These are phyloP conservation scores for Candida pseudoglaebosa DNA, from an alignment of 805 yeast genomes.

Conservation along the genomic window DNA sequence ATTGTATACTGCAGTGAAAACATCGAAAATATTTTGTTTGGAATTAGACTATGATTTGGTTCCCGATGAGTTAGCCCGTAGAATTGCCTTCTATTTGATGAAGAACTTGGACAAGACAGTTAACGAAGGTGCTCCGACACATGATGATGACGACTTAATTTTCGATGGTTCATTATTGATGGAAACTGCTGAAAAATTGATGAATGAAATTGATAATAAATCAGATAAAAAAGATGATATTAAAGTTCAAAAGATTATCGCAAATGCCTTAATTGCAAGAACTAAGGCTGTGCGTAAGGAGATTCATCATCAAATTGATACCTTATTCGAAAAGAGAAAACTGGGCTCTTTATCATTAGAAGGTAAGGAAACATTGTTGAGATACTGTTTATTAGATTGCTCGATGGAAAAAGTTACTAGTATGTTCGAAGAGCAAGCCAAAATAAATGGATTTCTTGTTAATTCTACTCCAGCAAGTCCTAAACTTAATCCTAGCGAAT, in stretches of 20 bases:
- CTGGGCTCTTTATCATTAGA: conserved; percentile 46
- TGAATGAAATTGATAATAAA: conserved; percentile 41
- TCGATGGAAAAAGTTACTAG: conserved; percentile 51
- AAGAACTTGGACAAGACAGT: conserved; percentile 49
- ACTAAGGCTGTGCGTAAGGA: conserved; percentile 48
- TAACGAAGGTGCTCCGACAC: conserved; percentile 21
- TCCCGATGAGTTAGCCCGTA: conserved; percentile 48
- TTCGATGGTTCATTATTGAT: conserved; percentile 74
- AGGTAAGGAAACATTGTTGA: conserved; percentile 50
- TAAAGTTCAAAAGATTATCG: conserved; percentile 41
- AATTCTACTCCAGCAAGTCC: conserved; percentile 11
- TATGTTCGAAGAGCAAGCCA: conserved; percentile 43
- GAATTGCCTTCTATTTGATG: conserved; percentile 55
- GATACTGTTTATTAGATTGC: conserved; percentile 53
- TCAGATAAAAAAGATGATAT: conserved; percentile 32
- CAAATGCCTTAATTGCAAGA: conserved; percentile 48
- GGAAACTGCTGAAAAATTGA: conserved; percentile 65
- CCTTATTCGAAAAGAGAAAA: conserved; percentile 43
- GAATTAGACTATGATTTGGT: conserved; percentile 53
- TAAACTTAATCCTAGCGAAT: background rate
- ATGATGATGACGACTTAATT: conserved; percentile 48
- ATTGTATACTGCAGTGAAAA: conserved; percentile 47
- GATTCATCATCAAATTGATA: conserved; percentile 50
- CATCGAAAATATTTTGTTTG: conserved; percentile 45
- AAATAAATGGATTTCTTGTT: conserved; percentile 7